Base-by-base conservation (phyloP, 371 early-diverging fungal genomes). In the Quaeritorhiza haematococci region DNA sequence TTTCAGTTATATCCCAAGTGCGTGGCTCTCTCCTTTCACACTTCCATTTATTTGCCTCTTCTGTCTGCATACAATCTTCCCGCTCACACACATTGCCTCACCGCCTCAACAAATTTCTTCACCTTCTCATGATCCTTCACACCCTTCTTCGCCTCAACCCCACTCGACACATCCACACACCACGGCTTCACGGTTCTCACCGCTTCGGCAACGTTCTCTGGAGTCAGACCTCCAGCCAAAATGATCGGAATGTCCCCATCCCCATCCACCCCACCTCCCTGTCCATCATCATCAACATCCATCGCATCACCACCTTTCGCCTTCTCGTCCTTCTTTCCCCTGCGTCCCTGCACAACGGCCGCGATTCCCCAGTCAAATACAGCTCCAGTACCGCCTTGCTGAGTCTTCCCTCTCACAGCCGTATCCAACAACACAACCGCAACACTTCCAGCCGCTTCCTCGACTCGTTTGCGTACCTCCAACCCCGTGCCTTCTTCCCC, bases 161-260 rank as follows among this genome's bases (percentile, higher is more conserved):
- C 98, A 32, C 90, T 90, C 5, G 90, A 88, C 8, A 94, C 92
- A 79, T 97, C 98, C 23, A 94, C 95, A 21, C 84, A 85, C 88
- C 86, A 89, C 3, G 93, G 92, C 28, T 77, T 68, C 2, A 86
- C 88, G 38, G 75, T 73, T 3, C 60, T 66, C 26, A 92, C 74
- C 0, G 92, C 92, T 30, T 81, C 69, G 0, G 63, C 70, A 5
- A 94, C 93, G 64, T 95, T 97, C 3, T 83, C 76, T 2, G 88
- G 85, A 24, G 79, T 83, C 61, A 97, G 63, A n/a, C 98, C 96
- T 33, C 98, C 96, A 0, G 94, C 94, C 55, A 97, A 62, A 56
- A 91, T 69, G 27, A 93, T 66, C 21, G 89, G 89, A 59, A 91
- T 79, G 0, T 68, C 71, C 49, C 8, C 58, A 62, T 68, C 49